A percentile compares a stretch with the other conserved stretches of the same genome.
phyloP scores from a whole-genome alignment of 2,329 filamentous ascomycete genomes.

The Orbilia quercus region DNA sequence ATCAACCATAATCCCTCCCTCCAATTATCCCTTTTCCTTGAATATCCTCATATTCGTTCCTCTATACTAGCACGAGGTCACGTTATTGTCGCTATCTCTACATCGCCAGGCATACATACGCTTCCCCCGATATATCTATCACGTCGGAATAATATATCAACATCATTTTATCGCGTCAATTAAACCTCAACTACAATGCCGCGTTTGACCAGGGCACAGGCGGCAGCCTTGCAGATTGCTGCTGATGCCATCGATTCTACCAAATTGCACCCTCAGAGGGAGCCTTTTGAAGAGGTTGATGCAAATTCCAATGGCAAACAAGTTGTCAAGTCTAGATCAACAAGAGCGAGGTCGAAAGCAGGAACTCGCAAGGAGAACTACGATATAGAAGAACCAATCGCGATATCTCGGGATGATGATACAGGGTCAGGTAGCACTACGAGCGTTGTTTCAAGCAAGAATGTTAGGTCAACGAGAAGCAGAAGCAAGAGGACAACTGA shows the following conservation, averaged over 20 bases:
- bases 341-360: slow-evolving; percentile 40
- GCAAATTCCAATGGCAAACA: slow-evolving; percentile 28
- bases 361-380: slow-evolving; percentile 46
- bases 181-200: slow-evolving; percentile 17
- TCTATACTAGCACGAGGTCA: slow-evolving; percentile 19
- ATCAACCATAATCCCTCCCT: neutral
- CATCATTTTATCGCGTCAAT: slow-evolving; percentile 22
- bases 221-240: slow-evolving; percentile 31
- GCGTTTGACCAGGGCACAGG: slow-evolving; percentile 40
- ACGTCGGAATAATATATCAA: too few relatives aligned
- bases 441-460: slow-evolving; percentile 18
- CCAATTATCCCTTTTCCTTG: slow-evolving; percentile 27
- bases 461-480: slow-evolving; percentile 20
- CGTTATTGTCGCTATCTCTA: slow-evolving; percentile 11
- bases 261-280: slow-evolving; percentile 14
- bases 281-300: slow-evolving; percentile 50
- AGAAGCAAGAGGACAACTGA: slow-evolving; percentile 13
- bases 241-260: slow-evolving; percentile 11
- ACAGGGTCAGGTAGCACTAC: slow-evolving; percentile 19
- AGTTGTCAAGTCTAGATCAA: slow-evolving; percentile 6
- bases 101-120: neutral
- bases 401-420: slow-evolving; percentile 7
- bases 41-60: slow-evolving; percentile 10
- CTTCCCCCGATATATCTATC: neutral
- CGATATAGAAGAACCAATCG: slow-evolving; percentile 6